Percentiles rank a stretch among this genome's conserved stretches.
These are phyloP conservation scores for Carpinus viminea DNA, from an alignment of 306 rosid genomes.

Conservation along the genomic window DNA sequence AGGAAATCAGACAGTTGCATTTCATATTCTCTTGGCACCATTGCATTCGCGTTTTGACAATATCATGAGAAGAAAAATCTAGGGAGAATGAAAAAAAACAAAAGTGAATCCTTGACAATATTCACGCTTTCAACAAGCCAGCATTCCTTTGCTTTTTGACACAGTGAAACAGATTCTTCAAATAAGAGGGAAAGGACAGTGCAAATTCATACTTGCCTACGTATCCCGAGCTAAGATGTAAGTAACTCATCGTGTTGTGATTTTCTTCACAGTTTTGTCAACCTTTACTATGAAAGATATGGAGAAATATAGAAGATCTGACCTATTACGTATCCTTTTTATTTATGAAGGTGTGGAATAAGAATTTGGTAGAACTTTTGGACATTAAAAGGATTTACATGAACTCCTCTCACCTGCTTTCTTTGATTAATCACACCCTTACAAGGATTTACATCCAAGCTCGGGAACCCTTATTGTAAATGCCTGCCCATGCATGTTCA, in stretches of 20 bases:
- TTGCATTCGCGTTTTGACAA: background rate
- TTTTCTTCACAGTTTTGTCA: conserved; percentile 3
- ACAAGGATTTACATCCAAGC: background rate
- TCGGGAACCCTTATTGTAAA: background rate
- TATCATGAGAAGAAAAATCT: background rate
- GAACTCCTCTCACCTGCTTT: background rate
- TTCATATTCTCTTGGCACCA: background rate
- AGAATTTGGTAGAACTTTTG: background rate
- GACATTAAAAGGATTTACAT: background rate
- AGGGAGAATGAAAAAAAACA: conserved; percentile 5
- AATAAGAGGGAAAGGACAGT: conserved; percentile 51
- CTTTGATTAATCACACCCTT: background rate
- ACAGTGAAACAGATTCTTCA: conserved; percentile 68
- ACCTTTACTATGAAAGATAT: background rate
- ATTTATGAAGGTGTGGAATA: background rate
- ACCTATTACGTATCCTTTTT: background rate
- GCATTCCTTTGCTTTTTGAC: conserved; percentile 68
- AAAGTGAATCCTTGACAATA: conserved; percentile 58
- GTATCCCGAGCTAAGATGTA: conserved; percentile 81
- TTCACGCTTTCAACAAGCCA: conserved; percentile 86
- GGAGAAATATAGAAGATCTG: background rate
- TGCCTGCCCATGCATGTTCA: background rate
- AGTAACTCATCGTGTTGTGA: conserved; percentile 30
- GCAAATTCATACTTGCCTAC: conserved; percentile 91
- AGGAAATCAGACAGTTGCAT: background rate